Percentiles rank a stretch among this genome's conserved stretches.
phyloP scores from a whole-genome alignment of 495 filamentous ascomycete species.

The Podospora pseudoanserina region DNA sequence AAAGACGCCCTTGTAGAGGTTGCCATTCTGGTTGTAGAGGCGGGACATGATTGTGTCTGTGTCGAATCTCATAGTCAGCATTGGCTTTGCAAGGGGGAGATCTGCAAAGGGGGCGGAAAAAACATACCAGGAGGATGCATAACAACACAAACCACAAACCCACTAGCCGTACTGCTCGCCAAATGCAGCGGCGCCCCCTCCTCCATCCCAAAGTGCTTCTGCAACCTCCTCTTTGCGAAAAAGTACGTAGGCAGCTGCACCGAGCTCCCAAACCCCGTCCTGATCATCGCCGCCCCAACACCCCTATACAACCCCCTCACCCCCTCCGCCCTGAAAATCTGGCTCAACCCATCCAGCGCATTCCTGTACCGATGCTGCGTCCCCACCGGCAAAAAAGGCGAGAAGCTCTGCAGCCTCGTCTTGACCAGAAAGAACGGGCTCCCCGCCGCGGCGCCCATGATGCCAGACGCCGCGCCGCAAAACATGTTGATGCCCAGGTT shows the following conservation, averaged over 20 bases:
- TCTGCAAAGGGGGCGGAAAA: background rate
- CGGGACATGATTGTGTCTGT: slow-evolving; percentile 96
- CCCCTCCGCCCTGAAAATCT: slow-evolving; percentile 77
- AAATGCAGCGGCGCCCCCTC: slow-evolving; percentile 90
- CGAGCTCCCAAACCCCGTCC: slow-evolving; percentile 90
- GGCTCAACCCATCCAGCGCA: slow-evolving; percentile 72
- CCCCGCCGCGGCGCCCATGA: slow-evolving; percentile 83
- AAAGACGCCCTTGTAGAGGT: slow-evolving; percentile 86
- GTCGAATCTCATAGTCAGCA: background rate
- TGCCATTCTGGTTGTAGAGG: slow-evolving; percentile 98
- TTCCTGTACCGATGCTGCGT: slow-evolving; percentile 92
- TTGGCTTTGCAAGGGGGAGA: background rate
- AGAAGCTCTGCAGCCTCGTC: slow-evolving; percentile 91
- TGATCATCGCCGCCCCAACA: slow-evolving; percentile 90
- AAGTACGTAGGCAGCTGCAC: slow-evolving; percentile 98
- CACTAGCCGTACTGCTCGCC: slow-evolving; percentile 81
- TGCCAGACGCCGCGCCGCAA: slow-evolving; percentile 79
- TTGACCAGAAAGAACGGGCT: slow-evolving; percentile 99
- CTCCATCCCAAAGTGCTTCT: slow-evolving; percentile 77
- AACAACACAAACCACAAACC: slow-evolving; percentile 93
- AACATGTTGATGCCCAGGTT: slow-evolving; percentile 90
- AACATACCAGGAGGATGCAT: slow-evolving; percentile 92
- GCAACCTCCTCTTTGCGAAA: slow-evolving; percentile 85
- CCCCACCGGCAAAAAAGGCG: slow-evolving; percentile 89
- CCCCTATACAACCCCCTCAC: slow-evolving; percentile 81